Base-by-base conservation (phyloP, 345 rosid species). In the Lepidium africanum region DNA sequence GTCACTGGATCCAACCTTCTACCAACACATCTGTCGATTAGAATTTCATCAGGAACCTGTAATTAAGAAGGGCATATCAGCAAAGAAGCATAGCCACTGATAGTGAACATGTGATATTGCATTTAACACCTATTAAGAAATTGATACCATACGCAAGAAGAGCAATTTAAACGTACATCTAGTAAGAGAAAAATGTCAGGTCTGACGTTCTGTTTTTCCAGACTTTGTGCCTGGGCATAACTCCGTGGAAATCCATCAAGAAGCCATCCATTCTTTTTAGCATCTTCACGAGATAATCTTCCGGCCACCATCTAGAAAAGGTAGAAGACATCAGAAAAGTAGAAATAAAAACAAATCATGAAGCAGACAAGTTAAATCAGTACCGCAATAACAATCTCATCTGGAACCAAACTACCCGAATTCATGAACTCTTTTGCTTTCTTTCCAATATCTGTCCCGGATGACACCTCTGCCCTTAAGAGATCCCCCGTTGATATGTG, bases 31-130 rank as follows among this genome's bases (percentile, higher is more conserved):
- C 97, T 88, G 77, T 88, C 84, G 64, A 88, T 83, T 75, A 90
- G 87, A 85, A 81, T 82, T 76, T 85, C 94, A 76, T 88, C 97
- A 85, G 94, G 97, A 84, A 90, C 97, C 97, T 90, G 97, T 77
- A 42, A 78, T 64, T 69, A 65, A 77, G 69, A 73, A 76, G 72
- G 38, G 33, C 43, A 68, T 66, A 42, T 67, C 65, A 51, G 84
- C 69, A 74, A 76, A 74, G 54, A 69, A 70, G 32, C 41, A 60
- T 38, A 65, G 49, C 43, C 36, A 66, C 15, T 30, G 17, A 39
- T 15, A 49, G 25, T 23, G 15, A 58, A 16, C 14, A 53, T 67
- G 48, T 25, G 14, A 27, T 39, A 32, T 17, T 48, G 19, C 23
- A 9, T 21, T 49, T 37, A 21, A 48, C 8, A 37, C 30, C 43